A percentile compares a stretch with the other conserved stretches of the same genome.
phyloP scores from a whole-genome alignment of 2,329 filamentous ascomycete genomes.

The Blumeria graminis region DNA sequence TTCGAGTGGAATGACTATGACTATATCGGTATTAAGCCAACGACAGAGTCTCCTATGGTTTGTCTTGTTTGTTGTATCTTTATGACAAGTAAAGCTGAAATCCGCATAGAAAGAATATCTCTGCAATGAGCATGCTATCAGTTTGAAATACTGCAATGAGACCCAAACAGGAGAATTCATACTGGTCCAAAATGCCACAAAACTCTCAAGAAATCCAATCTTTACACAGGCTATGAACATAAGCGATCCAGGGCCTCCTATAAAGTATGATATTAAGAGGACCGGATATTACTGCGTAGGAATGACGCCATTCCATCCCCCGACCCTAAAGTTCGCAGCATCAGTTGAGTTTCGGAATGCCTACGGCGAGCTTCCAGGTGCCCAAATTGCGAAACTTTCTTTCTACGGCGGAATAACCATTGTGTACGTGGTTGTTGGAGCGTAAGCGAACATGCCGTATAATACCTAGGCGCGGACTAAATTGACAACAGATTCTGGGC shows the following conservation, averaged over 20 bases:
- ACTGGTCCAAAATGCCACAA: conserved; percentile 48
- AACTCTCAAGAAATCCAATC: conserved; percentile 45
- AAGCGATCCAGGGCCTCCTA: conserved; percentile 38
- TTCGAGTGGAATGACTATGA: conserved; percentile 84
- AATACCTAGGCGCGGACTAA: conserved; percentile 1
- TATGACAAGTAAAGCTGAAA: conserved; percentile 14
- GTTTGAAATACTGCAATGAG: conserved; percentile 45
- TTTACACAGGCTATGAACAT: conserved; percentile 62
- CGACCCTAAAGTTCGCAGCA: conserved; percentile 42
- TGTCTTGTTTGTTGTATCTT: conserved; percentile 6
- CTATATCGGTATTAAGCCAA: conserved; percentile 46
- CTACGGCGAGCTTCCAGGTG: conserved; percentile 83
- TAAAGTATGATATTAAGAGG: conserved; percentile 67
- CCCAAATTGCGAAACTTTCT: conserved; percentile 87
- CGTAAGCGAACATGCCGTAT: conserved; percentile 21
- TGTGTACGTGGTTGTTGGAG: conserved; percentile 66
- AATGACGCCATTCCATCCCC: conserved; percentile 42
- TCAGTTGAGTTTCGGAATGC: conserved; percentile 85
- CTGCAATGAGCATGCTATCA: conserved; percentile 50
- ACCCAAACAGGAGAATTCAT: conserved; percentile 72
- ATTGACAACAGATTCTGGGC: conserved; percentile 46
- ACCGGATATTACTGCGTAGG: conserved; percentile 94
- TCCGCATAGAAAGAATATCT: conserved; percentile 35
- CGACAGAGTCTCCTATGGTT: conserved; percentile 29
- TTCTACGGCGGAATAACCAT: conserved; percentile 93